These are phyloP conservation scores for Coniochaeta sp. DNA, from an alignment of 2,329 filamentous ascomycete genomes.

Conservation along the genomic window DNA sequence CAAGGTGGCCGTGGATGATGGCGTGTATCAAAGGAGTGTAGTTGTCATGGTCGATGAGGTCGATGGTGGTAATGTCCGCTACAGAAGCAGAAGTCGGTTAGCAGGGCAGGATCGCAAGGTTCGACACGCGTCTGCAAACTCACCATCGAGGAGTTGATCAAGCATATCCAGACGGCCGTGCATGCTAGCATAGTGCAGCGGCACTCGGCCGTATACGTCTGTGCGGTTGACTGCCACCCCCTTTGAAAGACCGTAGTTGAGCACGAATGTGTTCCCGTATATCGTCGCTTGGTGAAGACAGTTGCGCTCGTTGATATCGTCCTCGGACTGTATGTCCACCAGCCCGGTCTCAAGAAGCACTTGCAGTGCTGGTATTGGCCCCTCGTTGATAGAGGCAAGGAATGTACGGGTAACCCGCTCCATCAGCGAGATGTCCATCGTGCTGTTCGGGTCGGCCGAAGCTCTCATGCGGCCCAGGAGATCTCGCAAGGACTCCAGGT, in stretches of 20 bases:
- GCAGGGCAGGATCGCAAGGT: neutral
- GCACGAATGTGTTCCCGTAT: slow-evolving; percentile 74
- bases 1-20: slow-evolving; percentile 79
- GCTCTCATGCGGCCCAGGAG: slow-evolving; percentile 67
- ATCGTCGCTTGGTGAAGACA: slow-evolving; percentile 96
- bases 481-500: slow-evolving; percentile 69
- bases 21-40: slow-evolving; percentile 94
- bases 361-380: slow-evolving; percentile 66
- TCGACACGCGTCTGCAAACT: slow-evolving; percentile 8
- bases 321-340: slow-evolving; percentile 86
- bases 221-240: slow-evolving; percentile 71
- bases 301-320: slow-evolving; percentile 96
- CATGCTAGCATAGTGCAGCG: slow-evolving; percentile 93
- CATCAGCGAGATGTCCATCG: slow-evolving; percentile 47
- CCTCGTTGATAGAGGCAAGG: slow-evolving; percentile 81
- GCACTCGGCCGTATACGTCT: slow-evolving; percentile 90
- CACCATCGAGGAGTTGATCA: slow-evolving; percentile 61
- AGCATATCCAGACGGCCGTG: slow-evolving; percentile 85
- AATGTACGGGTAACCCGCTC: slow-evolving; percentile 88
- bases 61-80: slow-evolving; percentile 68
- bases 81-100: neutral
- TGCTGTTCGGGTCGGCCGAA: slow-evolving; percentile 21
- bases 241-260: slow-evolving; percentile 66
- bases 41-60: slow-evolving; percentile 91
- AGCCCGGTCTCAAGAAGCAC: slow-evolving; percentile 72